Base-by-base conservation (phyloP, 192 early-diverging fungal genomes). In the Dissophora globulifera region DNA sequence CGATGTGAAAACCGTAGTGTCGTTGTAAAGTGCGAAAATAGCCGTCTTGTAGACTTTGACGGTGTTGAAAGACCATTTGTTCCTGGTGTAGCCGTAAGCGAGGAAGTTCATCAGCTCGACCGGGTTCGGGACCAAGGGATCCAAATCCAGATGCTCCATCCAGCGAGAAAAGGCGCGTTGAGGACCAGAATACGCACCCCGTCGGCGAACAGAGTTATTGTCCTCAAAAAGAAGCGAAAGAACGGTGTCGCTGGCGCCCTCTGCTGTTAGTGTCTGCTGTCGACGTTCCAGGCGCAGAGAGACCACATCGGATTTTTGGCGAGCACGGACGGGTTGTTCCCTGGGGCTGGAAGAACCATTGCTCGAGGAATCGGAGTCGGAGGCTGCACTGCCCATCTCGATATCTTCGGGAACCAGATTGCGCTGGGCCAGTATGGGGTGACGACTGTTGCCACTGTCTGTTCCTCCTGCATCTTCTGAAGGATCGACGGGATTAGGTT, bases 71-170 rank as follows among this genome's bases (percentile, higher is more conserved):
- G 19, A 8, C 61, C 61, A 63, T 29, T 53, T 25, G 17, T 51
- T 42, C 15, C 33, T 23, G 13, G 33, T 40, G 27, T 26, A 27
- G 2, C 61, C 61, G 23, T 46, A 41, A 16, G 33, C 50, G 40
- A 63, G 50, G 40, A 62, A 62, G 22, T 62, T 62, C 49, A 62
- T 62, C 17, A 62, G 25, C 31, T 62, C 48, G 35, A 63, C 25
- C n/a, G 50, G 35, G 16, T 33, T 41, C 9, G 61, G 38, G 25
- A 9, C 40, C 2, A 63, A 27, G 4, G 61, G 61, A 20, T 63
- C 25, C 30, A 31, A 32, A 16, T 38, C 58, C 0, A 48, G 19
- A 2, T 49, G 29, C 20, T 49, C 45, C 58, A 60, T 60, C 58
- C 46, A 60, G 4, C 29, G 58, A 38, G 26, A 19, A 60, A 60